A percentile compares a stretch with the other conserved stretches of the same genome.
Conservation (phyloP, 805 yeast genomes). For the Wickerhamomyces mucosus region DNA sequence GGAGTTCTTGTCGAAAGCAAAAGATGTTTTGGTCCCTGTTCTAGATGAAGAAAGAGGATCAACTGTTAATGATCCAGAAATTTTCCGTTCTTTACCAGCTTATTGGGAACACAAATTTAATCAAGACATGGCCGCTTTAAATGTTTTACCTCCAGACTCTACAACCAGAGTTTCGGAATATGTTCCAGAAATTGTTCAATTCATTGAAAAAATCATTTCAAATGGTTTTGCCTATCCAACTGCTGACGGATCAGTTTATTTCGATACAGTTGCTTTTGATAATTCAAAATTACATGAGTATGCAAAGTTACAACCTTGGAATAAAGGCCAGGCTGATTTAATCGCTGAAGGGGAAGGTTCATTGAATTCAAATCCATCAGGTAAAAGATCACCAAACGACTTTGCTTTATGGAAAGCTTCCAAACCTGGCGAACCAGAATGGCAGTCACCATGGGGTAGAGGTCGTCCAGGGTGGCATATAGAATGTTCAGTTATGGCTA, state of each 20-base stretch:
- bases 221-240: constrained; percentile 84
- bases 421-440: constrained; percentile 94
- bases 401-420: constrained; percentile 96
- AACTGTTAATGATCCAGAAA: constrained; percentile 71
- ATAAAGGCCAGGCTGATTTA: constrained; percentile 76
- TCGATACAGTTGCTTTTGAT: constrained; percentile 82
- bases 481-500: constrained; percentile 98
- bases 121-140: constrained; percentile 75
- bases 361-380: constrained; percentile 39
- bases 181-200: constrained; percentile 82
- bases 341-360: constrained; percentile 96
- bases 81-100: constrained; percentile 75
- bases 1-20: constrained; percentile 40
- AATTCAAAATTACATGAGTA: constrained; percentile 62
- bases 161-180: constrained; percentile 95
- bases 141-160: constrained; percentile 75
- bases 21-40: constrained; percentile 66
- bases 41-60: constrained; percentile 69
- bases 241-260: constrained; percentile 89
- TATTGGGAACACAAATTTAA: constrained; percentile 85
- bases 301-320: constrained; percentile 98
- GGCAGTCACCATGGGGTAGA: constrained; percentile 94
- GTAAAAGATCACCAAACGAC: constrained; percentile 71
- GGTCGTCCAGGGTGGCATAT: constrained; percentile 99
- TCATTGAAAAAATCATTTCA: constrained; percentile 61